Evolutionary conservation across 116 monocot genomes (phyloP), one percentile per base, ranked within the genome.

Genomic region (Papilionanthe hybrid): DNA sequence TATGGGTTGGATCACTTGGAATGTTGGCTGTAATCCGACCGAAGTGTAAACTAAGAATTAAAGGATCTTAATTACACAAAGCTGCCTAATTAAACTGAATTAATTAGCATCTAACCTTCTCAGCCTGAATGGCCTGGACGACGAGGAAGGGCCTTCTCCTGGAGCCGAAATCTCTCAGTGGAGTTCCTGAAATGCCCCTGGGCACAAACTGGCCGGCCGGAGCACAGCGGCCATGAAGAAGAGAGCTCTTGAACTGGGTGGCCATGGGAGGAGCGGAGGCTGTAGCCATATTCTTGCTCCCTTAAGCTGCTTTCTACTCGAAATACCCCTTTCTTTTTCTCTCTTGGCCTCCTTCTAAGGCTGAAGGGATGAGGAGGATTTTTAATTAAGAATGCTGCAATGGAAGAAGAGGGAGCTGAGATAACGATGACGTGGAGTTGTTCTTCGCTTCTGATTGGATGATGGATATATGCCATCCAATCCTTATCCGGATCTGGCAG

Each of bases 1-100:
- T 78, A 97, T 88, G 11, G 97, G 97, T 66, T 94, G 88, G 77
- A 97, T 75, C 80, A 97, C 97, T 87, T 97, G 97, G 82, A 76
- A 97, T 27, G 88, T 94, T 9, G 89, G 86, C 95, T 93, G 91
- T 76, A 75, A 43, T n/a, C 23, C 25, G 27, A 22, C 19, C 58
- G n/a, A n/a, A 58, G 2, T 58, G 18, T 6, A 58, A 67, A 67
- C 7, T 45, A 45, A 45, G 7, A 5, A 45, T 45, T 45, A 45
- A 5, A 45, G 45, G 45, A 7, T 45, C 7, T 10, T 45, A 45
- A 45, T 45, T 45, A 7, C 0, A 45, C 45, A 0, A 45, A 10
- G 45, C 45, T 6, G 37, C 10, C 45, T 45, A 9, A 45, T 45
- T 45, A 45, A 45, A 45, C 45, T 10, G 0, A 5, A 66, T 66